Base-by-base conservation (phyloP, 2,329 filamentous ascomycete species). In the Colletotrichum sp. region DNA sequence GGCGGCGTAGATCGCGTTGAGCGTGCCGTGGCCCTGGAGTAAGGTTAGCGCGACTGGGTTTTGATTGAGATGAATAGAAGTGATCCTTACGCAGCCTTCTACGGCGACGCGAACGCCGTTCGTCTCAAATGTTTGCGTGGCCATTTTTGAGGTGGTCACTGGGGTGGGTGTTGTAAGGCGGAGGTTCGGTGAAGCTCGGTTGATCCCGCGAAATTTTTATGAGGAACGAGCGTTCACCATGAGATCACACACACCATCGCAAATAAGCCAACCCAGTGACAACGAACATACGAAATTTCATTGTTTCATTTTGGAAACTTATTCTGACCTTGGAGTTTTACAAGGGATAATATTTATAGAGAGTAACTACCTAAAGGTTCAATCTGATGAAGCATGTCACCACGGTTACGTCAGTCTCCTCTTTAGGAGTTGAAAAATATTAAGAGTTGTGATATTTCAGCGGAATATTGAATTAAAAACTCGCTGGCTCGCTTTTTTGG, bases 1-100 rank as follows among this genome's bases (percentile, higher is more conserved):
- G 1, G 95, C 93, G 1, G 94, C 92, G 84, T 99, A 99, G 79
- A 99, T 99, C 73, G 95, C 94, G 83, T 99, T 91, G 68, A 99
- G 91, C 1, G 93, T 95, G 78, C 97, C 97, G 86, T 99, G 97
- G 74, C 96, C 96, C 95, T 97, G 75, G 26, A 21, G 8, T 12
- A 24, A 34, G 21, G 58, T 76, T 21, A 76, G 70, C 34, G 43
- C 21, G 8, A 16, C 55, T 15, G 28, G 5, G 4, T 5, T 13
- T 69, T 18, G n/a, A 30, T 8, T 28, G 12, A 13, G n/a, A 15
- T 63, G 66, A 64, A 12, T 28, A 8, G n/a, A 9, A 30, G 2
- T 8, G 21, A 21, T 1, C 1, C 93, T 85, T 87, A 96, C 94
- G 83, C 96, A 98, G 80, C 96, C 96, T 88, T 98, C 94, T 8